Percentiles rank a stretch among this genome's conserved stretches.
Evolutionary conservation across 345 rosid species (phyloP).

Genomic region (Acer campestre): DNA sequence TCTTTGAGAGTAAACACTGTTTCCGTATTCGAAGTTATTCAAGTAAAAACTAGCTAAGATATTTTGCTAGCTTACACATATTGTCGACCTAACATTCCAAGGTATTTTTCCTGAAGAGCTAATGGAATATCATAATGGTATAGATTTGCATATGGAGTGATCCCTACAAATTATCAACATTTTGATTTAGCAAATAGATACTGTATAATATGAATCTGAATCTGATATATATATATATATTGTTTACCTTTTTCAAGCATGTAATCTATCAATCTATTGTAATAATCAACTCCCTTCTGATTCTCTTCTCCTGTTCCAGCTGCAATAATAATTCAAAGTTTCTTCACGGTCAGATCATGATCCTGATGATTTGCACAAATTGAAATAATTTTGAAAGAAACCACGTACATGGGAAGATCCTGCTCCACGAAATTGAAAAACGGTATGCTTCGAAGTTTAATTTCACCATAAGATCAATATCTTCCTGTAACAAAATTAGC

Average conservation of each 20-base stretch:
- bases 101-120: conserved; percentile 50
- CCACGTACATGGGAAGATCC: conserved; percentile 51
- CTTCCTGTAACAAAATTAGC: conserved; percentile 33
- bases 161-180: conserved; percentile 33
- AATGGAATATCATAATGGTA: conserved; percentile 60
- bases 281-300: conserved; percentile 61
- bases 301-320: conserved; percentile 61
- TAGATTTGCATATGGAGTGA: conserved; percentile 60
- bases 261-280: conserved; percentile 53
- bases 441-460: conserved; percentile 59
- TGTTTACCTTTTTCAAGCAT: conserved; percentile 46
- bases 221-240: not conserved
- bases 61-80: conserved; percentile 29
- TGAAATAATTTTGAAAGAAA: not conserved
- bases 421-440: conserved; percentile 61
- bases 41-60: too few species aligned
- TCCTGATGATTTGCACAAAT: not conserved
- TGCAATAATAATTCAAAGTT: conserved; percentile 12
- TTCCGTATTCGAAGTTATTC: too few species aligned
- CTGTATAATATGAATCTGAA: not conserved
- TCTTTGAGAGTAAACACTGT: not conserved
- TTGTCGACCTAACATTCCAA: conserved; percentile 37
- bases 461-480: conserved; percentile 43
- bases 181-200: too few species aligned
- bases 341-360: too few species aligned